Conservation (phyloP, 345 rosid species). For the Kernera saxatilis region DNA sequence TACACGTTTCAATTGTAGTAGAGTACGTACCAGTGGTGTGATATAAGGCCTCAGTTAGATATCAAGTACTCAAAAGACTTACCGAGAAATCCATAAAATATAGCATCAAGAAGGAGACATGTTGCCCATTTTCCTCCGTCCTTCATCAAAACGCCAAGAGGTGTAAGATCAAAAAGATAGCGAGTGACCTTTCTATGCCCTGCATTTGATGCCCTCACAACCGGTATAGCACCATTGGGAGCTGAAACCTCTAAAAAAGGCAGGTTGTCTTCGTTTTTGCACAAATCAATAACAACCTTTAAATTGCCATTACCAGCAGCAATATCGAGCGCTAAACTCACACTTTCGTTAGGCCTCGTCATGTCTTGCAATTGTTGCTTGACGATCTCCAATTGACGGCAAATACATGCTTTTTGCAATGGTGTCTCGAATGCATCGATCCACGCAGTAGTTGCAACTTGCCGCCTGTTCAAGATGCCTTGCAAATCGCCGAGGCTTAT, state of each 20-base stretch:
- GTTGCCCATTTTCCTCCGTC: neutral
- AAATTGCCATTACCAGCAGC: neutral
- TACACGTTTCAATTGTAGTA: no score
- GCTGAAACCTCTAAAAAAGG: rapidly evolving
- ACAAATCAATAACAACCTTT: neutral
- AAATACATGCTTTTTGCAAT: neutral
- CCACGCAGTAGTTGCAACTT: neutral
- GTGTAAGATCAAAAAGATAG: neutral
- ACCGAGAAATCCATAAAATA: conserved; percentile 1
- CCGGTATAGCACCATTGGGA: neutral
- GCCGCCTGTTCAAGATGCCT: neutral
- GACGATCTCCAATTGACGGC: neutral
- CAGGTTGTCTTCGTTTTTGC: rapidly evolving
- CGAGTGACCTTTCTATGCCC: neutral
- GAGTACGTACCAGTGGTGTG: no score
- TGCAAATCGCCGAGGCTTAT: neutral
- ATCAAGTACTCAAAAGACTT: neutral
- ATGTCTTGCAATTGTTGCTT: no score
- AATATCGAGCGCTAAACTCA: neutral
- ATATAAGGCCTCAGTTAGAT: no score
- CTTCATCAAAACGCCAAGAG: rapidly evolving
- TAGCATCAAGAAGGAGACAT: neutral
- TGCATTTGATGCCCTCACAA: conserved; percentile 14
- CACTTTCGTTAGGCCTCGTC: neutral
- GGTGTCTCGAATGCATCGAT: neutral